Base-by-base conservation (phyloP, 1,284 basidiomycete genomes). In the Inonotus hispidus region DNA sequence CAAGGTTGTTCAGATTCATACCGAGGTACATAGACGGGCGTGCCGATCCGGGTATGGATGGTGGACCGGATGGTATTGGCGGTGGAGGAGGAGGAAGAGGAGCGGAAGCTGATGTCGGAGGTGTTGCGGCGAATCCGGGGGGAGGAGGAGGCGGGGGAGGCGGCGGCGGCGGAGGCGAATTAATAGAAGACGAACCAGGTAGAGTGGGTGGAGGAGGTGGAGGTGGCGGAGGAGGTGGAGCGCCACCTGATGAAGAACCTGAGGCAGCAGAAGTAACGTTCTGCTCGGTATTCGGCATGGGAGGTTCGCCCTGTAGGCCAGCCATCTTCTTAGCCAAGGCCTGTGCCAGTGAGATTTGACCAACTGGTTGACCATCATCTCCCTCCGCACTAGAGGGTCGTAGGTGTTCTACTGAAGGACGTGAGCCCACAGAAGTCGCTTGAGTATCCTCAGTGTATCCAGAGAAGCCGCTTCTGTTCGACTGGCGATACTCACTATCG, bases 11-110 rank as follows among this genome's bases (percentile, higher is more conserved):
- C 52, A 88, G 70, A 66, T 83, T 84, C 25, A 77, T 72, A 46
- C 87, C 82, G 1, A 89, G 73, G 10, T 84, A 73, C 68, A 78
- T 73, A n/a, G 88, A 88, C 39, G 79, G 77, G 21, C 84, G 83
- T 25, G 79, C 73, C 32, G 85, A 84, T 56, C 73, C 75, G 25
- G 79, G 76, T 35, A 74, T 72, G 14, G 84, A 83, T 53, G 72
- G 78, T 46, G 83, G 74, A 49, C 73, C 73, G 21, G 82, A 82
- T 64, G 10, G 67, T 60, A 53, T 73, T 38, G 72, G 73, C 7
- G 77, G 76, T 2, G 82, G 79, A 1, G 81, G 72, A 5, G 74
- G 73, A 38, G 68, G 74, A 64, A 67, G 71, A 61, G 67, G 73
- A 60, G 68, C 73, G 62, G 69, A 2, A 69, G 73, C 16, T 71